These are phyloP conservation scores for Plasmodium knowlesi DNA, from an alignment of 169 alveolate species.

Conservation along the genomic window DNA sequence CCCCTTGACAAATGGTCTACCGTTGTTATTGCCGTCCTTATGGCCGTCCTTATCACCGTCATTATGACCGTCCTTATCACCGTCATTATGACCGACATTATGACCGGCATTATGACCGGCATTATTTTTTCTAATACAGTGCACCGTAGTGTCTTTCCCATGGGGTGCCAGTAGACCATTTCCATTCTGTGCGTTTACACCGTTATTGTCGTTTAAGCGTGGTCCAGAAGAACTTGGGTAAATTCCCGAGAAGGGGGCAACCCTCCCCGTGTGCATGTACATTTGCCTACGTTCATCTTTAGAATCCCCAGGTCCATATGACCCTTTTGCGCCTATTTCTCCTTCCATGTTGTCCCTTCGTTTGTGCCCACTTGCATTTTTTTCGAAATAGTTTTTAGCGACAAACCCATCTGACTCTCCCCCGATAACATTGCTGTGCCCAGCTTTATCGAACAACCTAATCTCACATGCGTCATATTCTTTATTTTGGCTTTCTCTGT, in stretches of 20 bases:
- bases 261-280: neutral
- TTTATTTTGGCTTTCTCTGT: neutral
- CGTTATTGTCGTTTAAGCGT: neutral
- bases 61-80: neutral
- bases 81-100: neutral
- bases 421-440: neutral
- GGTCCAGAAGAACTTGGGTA: neutral
- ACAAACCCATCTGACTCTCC: neutral
- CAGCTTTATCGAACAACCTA: neutral
- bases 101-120: neutral
- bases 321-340: neutral
- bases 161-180: neutral
- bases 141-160: neutral
- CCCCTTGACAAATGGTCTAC: neutral
- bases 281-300: neutral
- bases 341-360: neutral
- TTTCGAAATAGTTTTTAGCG: neutral
- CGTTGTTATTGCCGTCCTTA: neutral
- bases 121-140: neutral
- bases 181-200: neutral
- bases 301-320: neutral
- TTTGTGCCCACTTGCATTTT: neutral
- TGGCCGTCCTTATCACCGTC: neutral
- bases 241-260: neutral
- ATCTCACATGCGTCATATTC: neutral